Evolutionary conservation across 208 protist species (phyloP).

Genomic region (Acanthamoeba triangularis): DNA sequence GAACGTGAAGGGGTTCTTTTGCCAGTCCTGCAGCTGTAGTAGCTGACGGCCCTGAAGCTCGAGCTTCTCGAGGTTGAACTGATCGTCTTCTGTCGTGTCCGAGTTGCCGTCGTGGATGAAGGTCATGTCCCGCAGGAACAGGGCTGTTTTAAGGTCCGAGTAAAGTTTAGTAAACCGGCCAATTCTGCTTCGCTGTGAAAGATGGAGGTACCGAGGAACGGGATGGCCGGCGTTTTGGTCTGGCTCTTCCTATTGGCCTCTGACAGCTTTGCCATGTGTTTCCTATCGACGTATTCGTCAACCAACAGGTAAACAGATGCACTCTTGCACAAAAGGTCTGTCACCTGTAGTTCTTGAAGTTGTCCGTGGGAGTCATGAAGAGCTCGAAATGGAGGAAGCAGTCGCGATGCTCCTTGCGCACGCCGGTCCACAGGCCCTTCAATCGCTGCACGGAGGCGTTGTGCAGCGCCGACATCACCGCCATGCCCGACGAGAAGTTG

Average conservation of each 20-base stretch:
- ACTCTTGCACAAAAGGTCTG: too few species aligned
- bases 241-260: neutral
- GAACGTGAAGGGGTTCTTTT: neutral
- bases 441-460: neutral
- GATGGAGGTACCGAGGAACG: neutral
- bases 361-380: neutral
- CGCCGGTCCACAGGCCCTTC: neutral
- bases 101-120: constrained; percentile 60
- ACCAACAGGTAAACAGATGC: too few species aligned
- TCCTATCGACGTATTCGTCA: too few species aligned
- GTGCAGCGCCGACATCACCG: neutral
- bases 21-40: neutral
- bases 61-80: neutral
- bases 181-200: too few species aligned
- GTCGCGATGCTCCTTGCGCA: neutral
- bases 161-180: too few species aligned
- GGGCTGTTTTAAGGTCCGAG: neutral
- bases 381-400: neutral
- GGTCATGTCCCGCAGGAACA: constrained; percentile 12
- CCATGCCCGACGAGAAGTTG: constrained; percentile 24
- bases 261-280: neutral
- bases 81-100: neutral
- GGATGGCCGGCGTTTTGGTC: neutral
- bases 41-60: neutral
- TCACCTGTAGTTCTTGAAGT: constrained; percentile 39